Evolutionary conservation across 2,329 filamentous ascomycete genomes (phyloP), one percentile per base, ranked within the genome.

Genomic region (Stylonectria norvegica): DNA sequence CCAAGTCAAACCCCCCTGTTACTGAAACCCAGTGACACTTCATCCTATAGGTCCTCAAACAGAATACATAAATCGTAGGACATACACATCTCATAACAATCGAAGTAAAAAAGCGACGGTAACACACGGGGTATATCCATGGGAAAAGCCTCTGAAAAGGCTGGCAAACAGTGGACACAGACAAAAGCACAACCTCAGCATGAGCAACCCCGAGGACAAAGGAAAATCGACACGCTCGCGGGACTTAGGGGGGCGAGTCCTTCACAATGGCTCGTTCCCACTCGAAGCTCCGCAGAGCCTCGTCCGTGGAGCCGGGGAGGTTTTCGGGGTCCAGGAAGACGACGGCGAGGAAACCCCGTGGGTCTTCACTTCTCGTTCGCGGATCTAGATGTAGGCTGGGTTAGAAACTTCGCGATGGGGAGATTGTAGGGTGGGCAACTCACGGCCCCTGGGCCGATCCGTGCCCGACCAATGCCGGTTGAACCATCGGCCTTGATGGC

Each of bases 291-390:
- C 14, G 8, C 8, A 66, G 44, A 2, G 19, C 33, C 1, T 58
- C 43, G 5, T 4, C 1, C 3, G 53, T 66, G 2, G 57, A 69
- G 6, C 40, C 52, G 0, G 36, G 16, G 0, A 41, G 45, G 31
- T 67, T 62, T 5, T 49, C 39, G 5, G 54, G 56, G 32, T 68
- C 66, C 1, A 54, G 20, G 19, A 57, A 61, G 8, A 69, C 52
- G 17, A 59, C 52, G 32, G 66, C 49, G 8, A 69, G 43, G 16
- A 70, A 62, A 4, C 60, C 63, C 4, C 55, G 27, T 30, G 27
- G 27, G 6, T 25, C 22, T 25, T 7, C 7, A 25, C 22, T 25
- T 7, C 22, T 7, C 7, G 12, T 25, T 25, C n/a, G n/a, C n/a
- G 22, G 22, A 12, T 25, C 22, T 7, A 12, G 22, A 25, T 25